phyloP scores from a whole-genome alignment of 495 filamentous ascomycete genomes.

The Aspergillus heteromorphus region DNA sequence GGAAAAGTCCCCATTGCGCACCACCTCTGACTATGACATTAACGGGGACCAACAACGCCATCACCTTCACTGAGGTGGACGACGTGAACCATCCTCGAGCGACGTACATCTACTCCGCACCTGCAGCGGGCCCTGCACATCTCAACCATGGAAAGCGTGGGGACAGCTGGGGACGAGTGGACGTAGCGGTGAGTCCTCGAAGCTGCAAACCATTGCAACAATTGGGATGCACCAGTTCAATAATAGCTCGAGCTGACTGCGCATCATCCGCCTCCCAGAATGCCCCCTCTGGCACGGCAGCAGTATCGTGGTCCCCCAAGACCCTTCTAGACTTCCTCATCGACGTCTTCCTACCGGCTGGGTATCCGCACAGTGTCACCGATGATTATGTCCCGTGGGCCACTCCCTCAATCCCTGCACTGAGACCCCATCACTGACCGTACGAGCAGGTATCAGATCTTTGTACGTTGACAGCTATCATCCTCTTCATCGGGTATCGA shows the following conservation, averaged over 20 bases:
- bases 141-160: neutral
- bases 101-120: conserved; percentile 35
- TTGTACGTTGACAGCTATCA: conserved; percentile 17
- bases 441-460: conserved; percentile 65
- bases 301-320: conserved; percentile 28
- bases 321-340: conserved; percentile 25
- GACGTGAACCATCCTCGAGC: conserved; percentile 30
- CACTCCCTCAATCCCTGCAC: conserved; percentile 9
- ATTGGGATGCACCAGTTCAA: neutral
- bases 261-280: conserved; percentile 2
- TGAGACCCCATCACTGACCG: conserved; percentile 13
- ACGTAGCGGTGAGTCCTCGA: conserved; percentile 28
- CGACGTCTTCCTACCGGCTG: conserved; percentile 78
- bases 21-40: conserved; percentile 18
- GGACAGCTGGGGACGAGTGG: conserved; percentile 21
- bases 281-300: conserved; percentile 7
- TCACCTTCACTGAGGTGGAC: conserved; percentile 36
- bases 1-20: neutral
- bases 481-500: neutral
- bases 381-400: conserved; percentile 79
- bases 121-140: conserved; percentile 3
- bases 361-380: conserved; percentile 88
- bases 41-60: neutral
- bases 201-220: neutral
- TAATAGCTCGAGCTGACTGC: neutral